Conservation (phyloP, 2,329 filamentous ascomycete species). For the Chrysoporthe austroafricana region DNA sequence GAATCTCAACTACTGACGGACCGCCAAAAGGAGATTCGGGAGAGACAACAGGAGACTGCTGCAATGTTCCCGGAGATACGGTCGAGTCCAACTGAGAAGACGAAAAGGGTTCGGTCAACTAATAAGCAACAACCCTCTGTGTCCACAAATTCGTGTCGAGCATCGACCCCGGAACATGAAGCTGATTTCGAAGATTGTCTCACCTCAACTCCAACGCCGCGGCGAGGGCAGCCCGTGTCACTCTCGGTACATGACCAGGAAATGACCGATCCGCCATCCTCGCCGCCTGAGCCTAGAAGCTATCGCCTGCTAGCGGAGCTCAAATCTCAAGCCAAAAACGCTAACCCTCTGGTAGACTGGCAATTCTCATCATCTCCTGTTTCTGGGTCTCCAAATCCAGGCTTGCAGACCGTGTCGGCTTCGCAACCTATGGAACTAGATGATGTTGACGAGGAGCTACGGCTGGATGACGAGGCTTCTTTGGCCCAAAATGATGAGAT, state of each 20-base stretch:
- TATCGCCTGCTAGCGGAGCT: slow-evolving; percentile 58
- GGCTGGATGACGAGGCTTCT: slow-evolving; percentile 28
- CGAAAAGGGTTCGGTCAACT: slow-evolving; percentile 17
- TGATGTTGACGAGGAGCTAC: slow-evolving; percentile 30
- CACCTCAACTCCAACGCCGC: slow-evolving; percentile 63
- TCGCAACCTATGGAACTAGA: slow-evolving; percentile 32
- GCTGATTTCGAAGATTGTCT: slow-evolving; percentile 55
- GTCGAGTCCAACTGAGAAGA: slow-evolving; percentile 51
- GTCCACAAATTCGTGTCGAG: slow-evolving; percentile 33
- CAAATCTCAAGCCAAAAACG: slow-evolving; percentile 50
- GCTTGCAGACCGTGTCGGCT: slow-evolving; percentile 35
- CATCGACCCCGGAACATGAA: slow-evolving; percentile 51
- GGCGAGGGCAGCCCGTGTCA: slow-evolving; percentile 55
- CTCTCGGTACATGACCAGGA: slow-evolving; percentile 52
- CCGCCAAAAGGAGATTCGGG: slow-evolving; percentile 75
- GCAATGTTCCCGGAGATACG: slow-evolving; percentile 70
- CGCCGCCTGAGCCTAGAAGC: slow-evolving; percentile 58
- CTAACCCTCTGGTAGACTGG: slow-evolving; percentile 50
- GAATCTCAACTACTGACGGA: slow-evolving; percentile 80
- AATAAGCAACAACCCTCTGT: slow-evolving; percentile 1
- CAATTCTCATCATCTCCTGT: slow-evolving; percentile 60
- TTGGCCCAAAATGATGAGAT: neutral
- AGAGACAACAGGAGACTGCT: slow-evolving; percentile 69
- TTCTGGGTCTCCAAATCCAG: slow-evolving; percentile 52
- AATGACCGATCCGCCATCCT: slow-evolving; percentile 60